These are phyloP conservation scores for Coemansia sp. DNA, from an alignment of 192 early-diverging fungal species.

Conservation along the genomic window DNA sequence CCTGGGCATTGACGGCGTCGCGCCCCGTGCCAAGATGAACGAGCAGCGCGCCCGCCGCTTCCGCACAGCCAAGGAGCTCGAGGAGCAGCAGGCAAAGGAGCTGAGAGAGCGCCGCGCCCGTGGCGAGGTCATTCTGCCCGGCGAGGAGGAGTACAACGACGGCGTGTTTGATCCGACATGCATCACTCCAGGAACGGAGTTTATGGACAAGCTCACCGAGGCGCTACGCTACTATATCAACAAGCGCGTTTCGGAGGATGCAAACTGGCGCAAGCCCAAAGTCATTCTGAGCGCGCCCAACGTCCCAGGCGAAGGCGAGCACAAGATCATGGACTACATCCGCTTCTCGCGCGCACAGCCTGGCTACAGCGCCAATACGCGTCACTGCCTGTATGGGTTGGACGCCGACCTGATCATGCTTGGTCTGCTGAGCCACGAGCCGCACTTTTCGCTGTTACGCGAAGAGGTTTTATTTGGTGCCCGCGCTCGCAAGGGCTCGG, in stretches of 20 bases:
- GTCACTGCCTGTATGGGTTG: slow-evolving; percentile 95
- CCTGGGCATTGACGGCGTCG: slow-evolving; percentile 93
- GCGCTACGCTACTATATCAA: slow-evolving; percentile 88
- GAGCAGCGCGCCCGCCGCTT: slow-evolving; percentile 97
- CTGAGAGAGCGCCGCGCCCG: slow-evolving; percentile 57
- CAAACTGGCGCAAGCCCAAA: slow-evolving; percentile 86
- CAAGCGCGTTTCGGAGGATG: slow-evolving; percentile 83
- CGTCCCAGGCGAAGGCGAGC: slow-evolving; percentile 97
- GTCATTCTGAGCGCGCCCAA: slow-evolving; percentile 92
- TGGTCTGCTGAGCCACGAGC: slow-evolving; percentile 91
- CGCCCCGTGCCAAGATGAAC: slow-evolving; percentile 99
- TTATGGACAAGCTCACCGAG: slow-evolving; percentile 87
- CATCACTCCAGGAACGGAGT: slow-evolving; percentile 96
- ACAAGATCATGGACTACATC: slow-evolving; percentile 99
- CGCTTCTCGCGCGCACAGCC: slow-evolving; percentile 76
- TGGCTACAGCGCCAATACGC: slow-evolving; percentile 81
- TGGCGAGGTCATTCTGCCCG: slow-evolving; percentile 63
- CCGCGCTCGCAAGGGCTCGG: slow-evolving; percentile 19
- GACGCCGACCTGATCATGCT: slow-evolving; percentile 99
- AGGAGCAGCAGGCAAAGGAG: slow-evolving; percentile 51
- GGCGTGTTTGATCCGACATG: slow-evolving; percentile 93
- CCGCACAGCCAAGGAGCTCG: slow-evolving; percentile 84
- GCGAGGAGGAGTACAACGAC: slow-evolving; percentile 62
- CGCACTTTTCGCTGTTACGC: slow-evolving; percentile 91
- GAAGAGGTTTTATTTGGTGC: slow-evolving; percentile 87